Percentiles rank a stretch among this genome's conserved stretches.
phyloP scores from a whole-genome alignment of 305 asterid genomes.

The Stenogyne calaminthoides region DNA sequence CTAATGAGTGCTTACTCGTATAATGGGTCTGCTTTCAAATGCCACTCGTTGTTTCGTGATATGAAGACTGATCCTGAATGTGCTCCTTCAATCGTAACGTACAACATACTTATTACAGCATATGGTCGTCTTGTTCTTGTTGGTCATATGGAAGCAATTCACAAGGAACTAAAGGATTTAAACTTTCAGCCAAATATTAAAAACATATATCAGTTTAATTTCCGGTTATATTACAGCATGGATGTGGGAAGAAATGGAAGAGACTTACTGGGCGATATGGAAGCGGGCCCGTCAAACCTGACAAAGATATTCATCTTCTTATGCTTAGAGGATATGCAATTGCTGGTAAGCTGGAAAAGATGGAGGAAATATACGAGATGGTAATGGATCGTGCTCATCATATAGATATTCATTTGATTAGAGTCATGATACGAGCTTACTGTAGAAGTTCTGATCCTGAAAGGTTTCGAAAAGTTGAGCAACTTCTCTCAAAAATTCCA shows the following conservation, averaged over 20 bases:
- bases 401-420: constrained; percentile 46
- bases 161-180: constrained; percentile 49
- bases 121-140: constrained; percentile 65
- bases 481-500: constrained; percentile 54
- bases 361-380: constrained; percentile 71
- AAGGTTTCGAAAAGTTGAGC: constrained; percentile 61
- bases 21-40: constrained; percentile 50
- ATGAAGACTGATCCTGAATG: constrained; percentile 56
- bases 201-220: constrained; percentile 63
- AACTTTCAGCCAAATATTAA: constrained; percentile 49
- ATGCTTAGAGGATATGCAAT: constrained; percentile 86
- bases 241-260: constrained; percentile 86
- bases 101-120: constrained; percentile 78
- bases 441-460: constrained; percentile 52
- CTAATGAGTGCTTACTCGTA: constrained; percentile 65
- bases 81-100: constrained; percentile 68
- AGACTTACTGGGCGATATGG: constrained; percentile 54
- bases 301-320: constrained; percentile 49
- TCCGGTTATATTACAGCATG: constrained; percentile 82
- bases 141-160: constrained; percentile 75
- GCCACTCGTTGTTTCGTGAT: constrained; percentile 57
- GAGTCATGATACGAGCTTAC: constrained; percentile 71
- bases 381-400: constrained; percentile 47
- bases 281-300: constrained; percentile 52
- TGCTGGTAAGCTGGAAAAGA: constrained; percentile 65